Base-by-base conservation (phyloP, 78 protist species). In the Monocercomonoides exilis region DNA sequence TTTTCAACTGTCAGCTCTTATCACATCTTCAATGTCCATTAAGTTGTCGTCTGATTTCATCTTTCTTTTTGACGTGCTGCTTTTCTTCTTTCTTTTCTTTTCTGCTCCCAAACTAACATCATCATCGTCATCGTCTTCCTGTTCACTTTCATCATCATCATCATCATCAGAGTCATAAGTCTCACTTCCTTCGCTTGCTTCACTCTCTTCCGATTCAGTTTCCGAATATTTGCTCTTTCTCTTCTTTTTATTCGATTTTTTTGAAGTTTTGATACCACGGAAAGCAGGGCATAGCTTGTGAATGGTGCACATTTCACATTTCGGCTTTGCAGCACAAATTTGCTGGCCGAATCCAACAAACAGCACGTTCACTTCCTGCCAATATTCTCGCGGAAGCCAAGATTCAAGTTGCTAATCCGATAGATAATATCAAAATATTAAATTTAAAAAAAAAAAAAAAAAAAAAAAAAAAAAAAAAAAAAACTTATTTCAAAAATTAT, bases 321-420 rank as follows among this genome's bases (percentile, higher is more conserved):
- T 3, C 64, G 87, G 87, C 41, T 2, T 42, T 2, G 84, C 3
- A n/a, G 33, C 32, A 35, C 87, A 85, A 2, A 45, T 3, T 2
- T 46, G 3, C 4, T 85, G 87, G 84, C 87, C 87, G 46, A 85
- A 85, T 2, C 87, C 3, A 2, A 85, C 87, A n/a, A 85, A 3
- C 2, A 21, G 5, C 6, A n/a, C 3, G 84, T 85, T 85, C 4
- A 85, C 3, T 2, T 46, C 29, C 3, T 32, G 2, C 87, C 87
- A 85, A 2, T 46, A 5, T 34, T 85, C 84, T n/a, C 2, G 77
- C 4, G 41, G 4, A 44, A 85, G 6, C 3, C 41, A 29, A 2
- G 42, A 77, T 4, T 85, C 87, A 77, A 85, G 77, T 85, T 85
- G 84, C 2, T 3, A 33, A 46, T 64, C 2, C 2, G 85, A 46